Base-by-base conservation (phyloP, 768 basidiomycete genomes). In the Megacollybia marginata region DNA sequence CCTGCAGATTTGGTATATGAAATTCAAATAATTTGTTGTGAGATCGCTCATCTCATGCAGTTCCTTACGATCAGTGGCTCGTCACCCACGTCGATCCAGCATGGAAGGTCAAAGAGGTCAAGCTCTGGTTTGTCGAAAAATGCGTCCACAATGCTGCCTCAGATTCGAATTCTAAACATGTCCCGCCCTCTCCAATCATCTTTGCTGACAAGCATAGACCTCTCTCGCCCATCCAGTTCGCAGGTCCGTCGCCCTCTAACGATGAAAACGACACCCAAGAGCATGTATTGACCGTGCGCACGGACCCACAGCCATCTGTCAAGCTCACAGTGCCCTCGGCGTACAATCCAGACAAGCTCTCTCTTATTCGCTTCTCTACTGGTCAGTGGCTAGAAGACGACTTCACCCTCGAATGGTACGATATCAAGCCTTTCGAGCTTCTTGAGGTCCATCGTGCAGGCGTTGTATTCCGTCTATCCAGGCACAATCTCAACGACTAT, bases 51-150 rank as follows among this genome's bases (percentile, higher is more conserved):
- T 44, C 44, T 7, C n/a, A 4, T 13, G 6, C 52, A 83, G 85
- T 88, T 19, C 77, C 82, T 0, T 76, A 80, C 55, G 87, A 89
- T 62, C 85, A 86, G 65, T 89, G 86, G 85, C 67, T 88, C 43
- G 67, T 81, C n/a, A 85, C 85, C 11, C 82, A 84, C 58, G 59
- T 85, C 59, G 76, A 82, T 51, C 69, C 78, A 3, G 55, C 65
- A 31, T 84, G 78, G 76, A 80, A 79, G 56, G 70, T 87, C 36
- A 72, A 71, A 13, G 74, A 84, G 31, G 68, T 83, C 32, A 89
- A 88, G 55, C 70, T 73, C 32, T 79, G 76, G 70, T 64, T 87
- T 20, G 72, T 88, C 40, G 64, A 76, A 1, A 84, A 78, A 55
- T 80, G 78, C 55, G 66, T 77, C 33, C 58, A 71, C 61, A 48